Conservation (phyloP, 2,329 filamentous ascomycete species). For the Diplodia seriata region DNA sequence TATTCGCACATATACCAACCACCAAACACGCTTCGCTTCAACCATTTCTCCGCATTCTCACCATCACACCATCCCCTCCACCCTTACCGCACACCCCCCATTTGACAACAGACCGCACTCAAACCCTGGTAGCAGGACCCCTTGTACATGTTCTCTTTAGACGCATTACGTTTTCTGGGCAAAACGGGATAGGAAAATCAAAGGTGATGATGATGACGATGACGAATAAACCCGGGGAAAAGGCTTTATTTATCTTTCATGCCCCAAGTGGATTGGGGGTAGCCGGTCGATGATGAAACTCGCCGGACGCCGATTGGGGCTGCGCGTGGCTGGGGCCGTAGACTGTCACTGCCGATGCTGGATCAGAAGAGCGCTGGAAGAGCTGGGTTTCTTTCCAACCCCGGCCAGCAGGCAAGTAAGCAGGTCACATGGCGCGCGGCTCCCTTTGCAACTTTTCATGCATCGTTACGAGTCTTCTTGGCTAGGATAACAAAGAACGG, state of each 20-base stretch:
- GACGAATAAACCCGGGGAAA: slow-evolving; percentile 12
- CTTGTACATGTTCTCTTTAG: slow-evolving; percentile 26
- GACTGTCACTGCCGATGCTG: neutral
- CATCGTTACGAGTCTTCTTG: slow-evolving; percentile 31
- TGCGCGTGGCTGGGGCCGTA: neutral
- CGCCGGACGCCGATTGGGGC: slow-evolving; percentile 10
- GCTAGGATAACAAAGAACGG: slow-evolving; percentile 3
- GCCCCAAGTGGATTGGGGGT: slow-evolving; percentile 3
- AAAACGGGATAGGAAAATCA: slow-evolving; percentile 19
- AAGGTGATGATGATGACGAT: slow-evolving; percentile 30
- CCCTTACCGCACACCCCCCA: neutral
- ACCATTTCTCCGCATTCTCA: slow-evolving; percentile 5
- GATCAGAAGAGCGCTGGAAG: neutral
- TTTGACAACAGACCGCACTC: slow-evolving; percentile 2
- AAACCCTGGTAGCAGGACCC: neutral
- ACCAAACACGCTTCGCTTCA: slow-evolving; percentile 5
- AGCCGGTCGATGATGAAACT: slow-evolving; percentile 24
- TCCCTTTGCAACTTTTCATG: slow-evolving; percentile 6
- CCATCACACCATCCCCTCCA: slow-evolving; percentile 2
- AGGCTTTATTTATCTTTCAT: slow-evolving; percentile 14
- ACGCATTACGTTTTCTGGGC: slow-evolving; percentile 22
- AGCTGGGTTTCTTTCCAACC: slow-evolving; percentile 5
- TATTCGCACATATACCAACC: slow-evolving; percentile 23
- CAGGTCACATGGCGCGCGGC: slow-evolving; percentile 3
- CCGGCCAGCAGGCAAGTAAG: neutral